Percentiles rank a stretch among this genome's conserved stretches.
phyloP scores from a whole-genome alignment of 495 filamentous ascomycete species.

The Cryomyces antarcticus region DNA sequence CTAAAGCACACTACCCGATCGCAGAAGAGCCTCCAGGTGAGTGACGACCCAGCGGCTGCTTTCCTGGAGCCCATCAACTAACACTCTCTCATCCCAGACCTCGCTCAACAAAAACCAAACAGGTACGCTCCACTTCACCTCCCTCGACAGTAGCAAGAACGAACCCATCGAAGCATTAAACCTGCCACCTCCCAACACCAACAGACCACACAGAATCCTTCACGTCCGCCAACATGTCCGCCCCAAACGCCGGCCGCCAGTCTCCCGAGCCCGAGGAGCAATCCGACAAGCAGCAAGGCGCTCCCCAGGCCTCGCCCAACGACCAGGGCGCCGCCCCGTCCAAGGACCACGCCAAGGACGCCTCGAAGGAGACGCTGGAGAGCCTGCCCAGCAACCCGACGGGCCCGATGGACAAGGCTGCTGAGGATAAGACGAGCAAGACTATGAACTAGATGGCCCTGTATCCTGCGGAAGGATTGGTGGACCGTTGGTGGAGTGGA shows the following conservation, averaged over 20 bases:
- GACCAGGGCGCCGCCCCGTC: slow-evolving; percentile 29
- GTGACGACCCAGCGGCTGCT: no score
- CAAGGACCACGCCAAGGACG: slow-evolving; percentile 28
- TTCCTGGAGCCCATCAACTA: no score
- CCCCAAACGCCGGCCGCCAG: slow-evolving; percentile 44
- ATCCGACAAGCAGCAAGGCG: slow-evolving; percentile 36
- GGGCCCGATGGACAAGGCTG: slow-evolving; percentile 45
- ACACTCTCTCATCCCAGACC: no score
- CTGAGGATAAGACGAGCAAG: slow-evolving; percentile 35
- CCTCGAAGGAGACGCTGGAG: slow-evolving; percentile 20
- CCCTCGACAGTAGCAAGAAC: no score
- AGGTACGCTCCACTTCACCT: no score
- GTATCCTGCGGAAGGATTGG: no score
- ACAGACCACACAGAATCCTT: no score
- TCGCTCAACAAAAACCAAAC: not conserved
- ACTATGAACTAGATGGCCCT: not conserved
- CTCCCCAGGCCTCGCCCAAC: slow-evolving; percentile 23
- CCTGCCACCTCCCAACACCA: no score
- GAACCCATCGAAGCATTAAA: no score
- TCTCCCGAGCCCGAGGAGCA: slow-evolving; percentile 61
- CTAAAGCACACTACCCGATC: no score
- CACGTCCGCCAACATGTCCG: slow-evolving; percentile 29
- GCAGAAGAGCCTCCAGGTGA: no score
- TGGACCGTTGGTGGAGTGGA: no score
- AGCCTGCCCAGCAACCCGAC: slow-evolving; percentile 38